phyloP scores from a whole-genome alignment of 768 basidiomycete species.

The Tulasnella sp. region DNA sequence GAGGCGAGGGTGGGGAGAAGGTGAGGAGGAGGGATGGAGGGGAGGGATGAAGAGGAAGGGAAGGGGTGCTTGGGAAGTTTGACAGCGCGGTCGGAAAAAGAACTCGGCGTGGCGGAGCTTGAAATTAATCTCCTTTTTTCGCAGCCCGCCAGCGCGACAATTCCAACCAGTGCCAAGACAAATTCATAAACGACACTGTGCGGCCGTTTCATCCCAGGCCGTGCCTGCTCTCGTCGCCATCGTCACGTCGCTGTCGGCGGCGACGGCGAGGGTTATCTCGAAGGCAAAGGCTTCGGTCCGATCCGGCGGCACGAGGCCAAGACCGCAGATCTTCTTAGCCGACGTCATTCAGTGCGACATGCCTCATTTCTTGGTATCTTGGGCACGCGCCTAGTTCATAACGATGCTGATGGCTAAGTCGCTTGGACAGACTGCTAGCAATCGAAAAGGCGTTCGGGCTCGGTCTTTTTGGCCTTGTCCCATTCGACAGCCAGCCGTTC shows the following conservation, averaged over 20 bases:
- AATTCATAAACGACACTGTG: neutral
- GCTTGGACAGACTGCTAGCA: neutral
- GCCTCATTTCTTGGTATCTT: neutral
- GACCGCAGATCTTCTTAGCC: neutral
- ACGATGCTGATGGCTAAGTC: neutral
- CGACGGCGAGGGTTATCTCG: neutral
- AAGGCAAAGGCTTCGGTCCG: neutral
- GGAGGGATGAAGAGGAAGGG: conserved; percentile 3
- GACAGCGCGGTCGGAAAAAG: conserved; percentile 6
- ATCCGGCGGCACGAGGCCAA: neutral
- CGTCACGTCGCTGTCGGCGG: neutral
- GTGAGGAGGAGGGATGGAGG: neutral
- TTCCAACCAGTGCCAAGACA: neutral
- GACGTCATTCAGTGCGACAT: neutral
- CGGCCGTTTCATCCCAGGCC: conserved; percentile 1
- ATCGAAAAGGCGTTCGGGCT: neutral
- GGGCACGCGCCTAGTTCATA: neutral
- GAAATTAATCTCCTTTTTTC: conserved; percentile 5
- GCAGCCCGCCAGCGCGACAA: neutral
- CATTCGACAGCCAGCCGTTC: neutral
- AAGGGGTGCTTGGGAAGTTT: neutral
- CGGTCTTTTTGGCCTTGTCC: neutral
- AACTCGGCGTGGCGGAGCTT: conserved; percentile 1
- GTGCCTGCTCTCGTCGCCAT: neutral
- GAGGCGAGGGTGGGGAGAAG: conserved; percentile 15